A percentile compares a stretch with the other conserved stretches of the same genome.
Evolutionary conservation across 495 filamentous ascomycete genomes (phyloP).

Genomic region (Penicillium odoratum): DNA sequence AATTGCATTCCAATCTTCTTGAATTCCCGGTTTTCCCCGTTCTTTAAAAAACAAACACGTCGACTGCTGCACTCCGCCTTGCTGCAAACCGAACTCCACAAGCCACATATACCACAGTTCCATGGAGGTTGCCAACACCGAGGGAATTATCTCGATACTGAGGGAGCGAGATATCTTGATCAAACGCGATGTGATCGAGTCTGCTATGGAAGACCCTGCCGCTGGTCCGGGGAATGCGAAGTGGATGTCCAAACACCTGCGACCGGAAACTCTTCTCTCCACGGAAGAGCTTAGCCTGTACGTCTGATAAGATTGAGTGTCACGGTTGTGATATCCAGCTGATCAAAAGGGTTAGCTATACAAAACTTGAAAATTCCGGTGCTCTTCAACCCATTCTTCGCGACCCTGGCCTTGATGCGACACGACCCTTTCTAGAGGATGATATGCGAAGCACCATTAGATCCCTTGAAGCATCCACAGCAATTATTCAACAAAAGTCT

Average conservation of each 20-base stretch:
- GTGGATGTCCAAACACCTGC: constrained; percentile 38
- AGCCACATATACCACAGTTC: constrained; percentile 10
- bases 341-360: constrained; percentile 26
- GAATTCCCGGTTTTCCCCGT: not conserved
- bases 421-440: constrained; percentile 40
- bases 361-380: constrained; percentile 34
- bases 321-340: not conserved
- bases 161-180: constrained; percentile 33
- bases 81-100: constrained; percentile 10
- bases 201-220: constrained; percentile 27
- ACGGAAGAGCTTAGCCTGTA: constrained; percentile 44
- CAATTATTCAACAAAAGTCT: constrained; percentile 36
- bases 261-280: constrained; percentile 38
- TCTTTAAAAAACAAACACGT: not conserved
- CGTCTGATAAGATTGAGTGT: constrained; percentile 3
- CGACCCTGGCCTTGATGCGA: constrained; percentile 28
- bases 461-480: constrained; percentile 39
- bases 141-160: constrained; percentile 13
- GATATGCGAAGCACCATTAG: constrained; percentile 41
- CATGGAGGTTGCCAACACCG: constrained; percentile 13
- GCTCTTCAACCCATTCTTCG: constrained; percentile 30
- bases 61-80: constrained; percentile 10
- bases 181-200: constrained; percentile 30
- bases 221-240: constrained; percentile 23
- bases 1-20: not conserved